Evolutionary conservation across 345 rosid genomes (phyloP).

Genomic region (Citrus sp.): DNA sequence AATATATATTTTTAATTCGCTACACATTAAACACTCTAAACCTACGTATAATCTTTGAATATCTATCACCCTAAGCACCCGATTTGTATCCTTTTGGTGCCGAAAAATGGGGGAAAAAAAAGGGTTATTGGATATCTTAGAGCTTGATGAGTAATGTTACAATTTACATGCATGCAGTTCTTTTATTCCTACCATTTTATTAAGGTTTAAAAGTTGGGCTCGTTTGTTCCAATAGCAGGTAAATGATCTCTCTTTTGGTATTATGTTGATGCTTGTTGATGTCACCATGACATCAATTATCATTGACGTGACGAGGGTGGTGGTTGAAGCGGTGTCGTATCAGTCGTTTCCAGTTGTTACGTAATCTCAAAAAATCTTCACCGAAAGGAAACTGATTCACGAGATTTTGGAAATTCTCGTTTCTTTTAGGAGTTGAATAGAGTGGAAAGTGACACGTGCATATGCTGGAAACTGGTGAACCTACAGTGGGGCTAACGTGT

Average conservation of each 20-base stretch:
- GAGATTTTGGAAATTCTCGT: background rate
- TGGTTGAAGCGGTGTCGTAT: background rate
- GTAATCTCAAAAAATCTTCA: background rate
- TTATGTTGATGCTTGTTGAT: background rate
- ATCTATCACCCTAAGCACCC: too few species aligned
- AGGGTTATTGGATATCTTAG: too few species aligned
- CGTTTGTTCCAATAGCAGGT: too few species aligned
- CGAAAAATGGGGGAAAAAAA: too few species aligned
- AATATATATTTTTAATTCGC: background rate
- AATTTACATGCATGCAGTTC: too few species aligned
- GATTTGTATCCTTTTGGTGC: too few species aligned
- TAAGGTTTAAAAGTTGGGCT: too few species aligned
- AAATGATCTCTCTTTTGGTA: too few species aligned
- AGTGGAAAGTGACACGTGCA: constrained; percentile 31
- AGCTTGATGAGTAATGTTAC: too few species aligned
- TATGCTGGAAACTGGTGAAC: background rate
- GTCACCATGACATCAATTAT: constrained; percentile 9
- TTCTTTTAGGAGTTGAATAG: background rate
- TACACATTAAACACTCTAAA: too few species aligned
- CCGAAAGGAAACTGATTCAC: constrained; percentile 16
- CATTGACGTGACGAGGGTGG: background rate
- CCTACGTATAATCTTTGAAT: too few species aligned
- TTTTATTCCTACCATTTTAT: too few species aligned
- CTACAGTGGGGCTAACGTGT: constrained; percentile 27
- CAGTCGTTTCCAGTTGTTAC: background rate